Evolutionary conservation across 73 alveolate genomes (phyloP).

Genomic region (Paramecium sexaurelia): DNA sequence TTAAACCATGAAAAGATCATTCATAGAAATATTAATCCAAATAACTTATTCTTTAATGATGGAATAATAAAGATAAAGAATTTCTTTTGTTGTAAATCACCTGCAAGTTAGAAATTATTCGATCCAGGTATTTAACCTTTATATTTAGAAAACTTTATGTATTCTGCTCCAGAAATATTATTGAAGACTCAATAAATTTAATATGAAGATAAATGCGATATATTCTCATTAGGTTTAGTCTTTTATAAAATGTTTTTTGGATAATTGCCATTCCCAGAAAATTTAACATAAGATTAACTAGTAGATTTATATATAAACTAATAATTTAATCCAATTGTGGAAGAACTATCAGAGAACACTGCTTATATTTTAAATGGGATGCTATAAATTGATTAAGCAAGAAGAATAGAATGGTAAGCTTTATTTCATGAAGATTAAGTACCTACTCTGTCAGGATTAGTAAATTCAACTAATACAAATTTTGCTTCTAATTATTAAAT

Average conservation of each 20-base stretch:
- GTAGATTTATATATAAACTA: not conserved
- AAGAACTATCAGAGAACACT: constrained; percentile 44
- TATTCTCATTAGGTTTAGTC: constrained; percentile 22
- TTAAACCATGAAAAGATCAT: constrained; percentile 57
- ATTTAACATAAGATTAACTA: not conserved
- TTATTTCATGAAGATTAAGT: constrained; percentile 45
- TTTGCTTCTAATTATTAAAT: constrained; percentile 57
- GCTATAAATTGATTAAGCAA: constrained; percentile 31
- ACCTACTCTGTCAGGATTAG: not conserved
- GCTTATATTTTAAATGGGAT: constrained; percentile 9
- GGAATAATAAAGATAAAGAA: constrained; percentile 53
- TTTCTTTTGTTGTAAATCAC: constrained; percentile 62
- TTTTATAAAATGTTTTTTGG: constrained; percentile 26
- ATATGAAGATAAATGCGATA: constrained; percentile 57
- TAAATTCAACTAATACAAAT: not conserved
- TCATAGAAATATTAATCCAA: constrained; percentile 59
- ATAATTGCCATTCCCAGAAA: constrained; percentile 41
- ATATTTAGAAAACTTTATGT: constrained; percentile 43
- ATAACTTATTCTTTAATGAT: constrained; percentile 52
- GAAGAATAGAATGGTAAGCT: constrained; percentile 37
- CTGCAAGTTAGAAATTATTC: constrained; percentile 47
- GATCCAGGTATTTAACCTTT: constrained; percentile 37
- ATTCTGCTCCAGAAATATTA: constrained; percentile 63
- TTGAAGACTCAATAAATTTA: constrained; percentile 7
- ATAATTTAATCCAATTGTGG: not conserved